These are phyloP conservation scores for Nicotiana rustica DNA, from an alignment of 305 asterid genomes.

Conservation along the genomic window DNA sequence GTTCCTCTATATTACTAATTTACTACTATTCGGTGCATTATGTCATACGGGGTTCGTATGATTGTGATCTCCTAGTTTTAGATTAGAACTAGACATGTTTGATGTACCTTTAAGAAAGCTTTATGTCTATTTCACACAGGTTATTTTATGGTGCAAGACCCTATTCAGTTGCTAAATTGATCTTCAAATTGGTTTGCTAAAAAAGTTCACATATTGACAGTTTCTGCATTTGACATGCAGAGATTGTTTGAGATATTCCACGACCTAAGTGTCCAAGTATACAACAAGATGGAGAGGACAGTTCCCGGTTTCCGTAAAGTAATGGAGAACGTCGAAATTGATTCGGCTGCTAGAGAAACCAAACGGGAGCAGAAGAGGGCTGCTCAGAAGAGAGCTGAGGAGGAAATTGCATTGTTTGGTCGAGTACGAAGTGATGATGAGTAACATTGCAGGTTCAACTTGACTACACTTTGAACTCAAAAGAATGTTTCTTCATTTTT, in stretches of 20 bases:
- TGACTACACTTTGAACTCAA: not conserved
- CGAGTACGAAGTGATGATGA: constrained; percentile 3
- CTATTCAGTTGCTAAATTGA: not conserved
- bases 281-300: constrained; percentile 44
- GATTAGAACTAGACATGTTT: constrained; percentile 5
- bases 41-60: not conserved
- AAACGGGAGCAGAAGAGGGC: constrained; percentile 51
- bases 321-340: constrained; percentile 58
- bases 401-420: constrained; percentile 42
- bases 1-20: not conserved
- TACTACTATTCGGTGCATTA: not conserved
- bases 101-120: not conserved
- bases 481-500: not conserved
- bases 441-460: constrained; percentile 14
- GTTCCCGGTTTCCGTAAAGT: constrained; percentile 74
- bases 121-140: not conserved
- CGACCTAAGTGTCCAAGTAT: constrained; percentile 50
- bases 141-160: not conserved
- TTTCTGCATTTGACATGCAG: constrained; percentile 49
- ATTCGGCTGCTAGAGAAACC: constrained; percentile 45
- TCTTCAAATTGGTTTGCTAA: not conserved
- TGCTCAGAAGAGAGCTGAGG: constrained; percentile 53
- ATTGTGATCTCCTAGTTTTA: constrained; percentile 18
- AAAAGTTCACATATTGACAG: not conserved
- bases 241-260: constrained; percentile 48